Evolutionary conservation across 2,329 filamentous ascomycete species (phyloP).

Genomic region (Emergomyces pasteurianus): DNA sequence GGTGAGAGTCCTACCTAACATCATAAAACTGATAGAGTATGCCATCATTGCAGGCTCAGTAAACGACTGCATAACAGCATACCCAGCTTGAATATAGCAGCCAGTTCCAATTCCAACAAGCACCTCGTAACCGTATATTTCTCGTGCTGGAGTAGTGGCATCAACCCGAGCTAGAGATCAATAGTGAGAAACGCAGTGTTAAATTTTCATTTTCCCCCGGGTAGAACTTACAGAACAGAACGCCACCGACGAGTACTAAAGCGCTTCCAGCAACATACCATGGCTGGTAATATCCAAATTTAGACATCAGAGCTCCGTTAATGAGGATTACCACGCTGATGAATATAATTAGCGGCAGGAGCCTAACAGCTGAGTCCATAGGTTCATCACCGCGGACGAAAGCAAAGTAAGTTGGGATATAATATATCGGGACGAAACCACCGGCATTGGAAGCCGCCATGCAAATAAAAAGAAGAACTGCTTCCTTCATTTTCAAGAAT

Average conservation of each 20-base stretch:
- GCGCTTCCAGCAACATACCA: constrained; percentile 17
- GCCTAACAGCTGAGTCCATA: constrained; percentile 17
- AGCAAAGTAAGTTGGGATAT: constrained; percentile 44
- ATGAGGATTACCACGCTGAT: constrained; percentile 13
- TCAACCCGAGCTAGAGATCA: not conserved
- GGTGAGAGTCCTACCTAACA: not conserved
- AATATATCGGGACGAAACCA: constrained; percentile 36
- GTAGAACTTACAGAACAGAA: constrained; percentile 9
- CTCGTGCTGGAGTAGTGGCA: constrained; percentile 6
- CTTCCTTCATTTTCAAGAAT: constrained; percentile 27
- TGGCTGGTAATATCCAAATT: constrained; percentile 15
- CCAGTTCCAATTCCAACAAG: constrained; percentile 30
- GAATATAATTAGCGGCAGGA: constrained; percentile 21
- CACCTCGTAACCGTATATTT: constrained; percentile 21
- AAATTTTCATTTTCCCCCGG: not conserved
- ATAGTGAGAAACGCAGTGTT: not conserved
- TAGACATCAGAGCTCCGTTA: constrained; percentile 13
- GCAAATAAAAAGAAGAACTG: constrained; percentile 34
- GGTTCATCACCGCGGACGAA: constrained; percentile 35
- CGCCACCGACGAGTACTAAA: constrained; percentile 13
- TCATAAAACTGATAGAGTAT: constrained; percentile 29
- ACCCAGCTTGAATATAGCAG: constrained; percentile 24
- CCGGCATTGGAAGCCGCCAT: constrained; percentile 24
- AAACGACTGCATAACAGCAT: constrained; percentile 27
- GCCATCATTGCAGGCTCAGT: constrained; percentile 20